Conservation (phyloP, 805 yeast genomes). For the Debaryomyces prosopidis region DNA sequence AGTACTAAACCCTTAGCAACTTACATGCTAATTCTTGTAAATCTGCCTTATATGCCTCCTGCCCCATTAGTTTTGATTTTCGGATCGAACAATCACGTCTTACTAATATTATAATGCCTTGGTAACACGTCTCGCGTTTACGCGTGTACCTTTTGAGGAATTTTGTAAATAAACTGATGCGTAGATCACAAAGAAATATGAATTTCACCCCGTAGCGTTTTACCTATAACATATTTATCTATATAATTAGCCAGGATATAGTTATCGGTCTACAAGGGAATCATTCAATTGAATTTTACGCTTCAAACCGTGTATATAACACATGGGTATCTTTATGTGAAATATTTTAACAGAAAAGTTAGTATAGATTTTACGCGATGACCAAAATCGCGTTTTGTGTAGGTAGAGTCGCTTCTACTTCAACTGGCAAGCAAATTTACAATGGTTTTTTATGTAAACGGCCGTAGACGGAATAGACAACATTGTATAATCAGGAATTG, state of each 20-base stretch:
- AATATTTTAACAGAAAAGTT: neutral
- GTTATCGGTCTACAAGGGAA: too few species aligned
- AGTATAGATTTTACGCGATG: neutral
- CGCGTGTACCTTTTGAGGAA: neutral
- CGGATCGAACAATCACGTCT: neutral
- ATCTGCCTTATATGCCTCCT: too few species aligned
- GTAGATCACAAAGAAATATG: too few species aligned
- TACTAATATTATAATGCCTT: neutral
- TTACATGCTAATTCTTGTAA: too few species aligned
- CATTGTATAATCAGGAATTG: neutral
- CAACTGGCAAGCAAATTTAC: too few species aligned
- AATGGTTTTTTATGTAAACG: too few species aligned
- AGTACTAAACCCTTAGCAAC: too few species aligned
- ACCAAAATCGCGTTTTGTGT: neutral
- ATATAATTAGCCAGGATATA: too few species aligned
- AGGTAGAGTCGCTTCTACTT: neutral
- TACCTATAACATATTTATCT: too few species aligned
- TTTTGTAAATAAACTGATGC: neutral
- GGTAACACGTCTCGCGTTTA: conserved; percentile 1
- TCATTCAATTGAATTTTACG: neutral
- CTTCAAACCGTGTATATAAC: neutral
- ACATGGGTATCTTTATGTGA: neutral
- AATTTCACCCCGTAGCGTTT: too few species aligned
- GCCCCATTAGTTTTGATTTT: too few species aligned
- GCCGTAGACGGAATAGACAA: neutral